These are phyloP conservation scores for Cryptosporidium muris DNA, from an alignment of 169 alveolate species.

Conservation along the genomic window DNA sequence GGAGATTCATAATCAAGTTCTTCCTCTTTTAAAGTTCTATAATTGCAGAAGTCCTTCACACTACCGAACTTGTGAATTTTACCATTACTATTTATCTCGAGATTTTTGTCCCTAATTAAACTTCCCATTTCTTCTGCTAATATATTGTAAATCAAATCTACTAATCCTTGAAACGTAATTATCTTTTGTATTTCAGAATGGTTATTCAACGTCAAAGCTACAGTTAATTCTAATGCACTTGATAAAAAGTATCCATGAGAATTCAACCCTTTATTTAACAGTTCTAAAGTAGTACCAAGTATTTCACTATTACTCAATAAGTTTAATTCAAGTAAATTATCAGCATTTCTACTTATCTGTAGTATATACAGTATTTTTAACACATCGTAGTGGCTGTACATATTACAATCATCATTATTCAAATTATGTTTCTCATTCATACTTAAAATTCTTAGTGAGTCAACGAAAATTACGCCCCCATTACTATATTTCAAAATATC, in stretches of 20 bases:
- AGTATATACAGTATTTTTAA: conserved; percentile 20
- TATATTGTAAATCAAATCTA: conserved; percentile 12
- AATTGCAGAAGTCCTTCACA: neutral
- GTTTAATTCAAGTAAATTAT: conserved; percentile 16
- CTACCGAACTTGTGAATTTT: conserved; percentile 9
- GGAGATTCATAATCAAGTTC: no score
- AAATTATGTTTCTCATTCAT: neutral
- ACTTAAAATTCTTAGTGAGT: neutral
- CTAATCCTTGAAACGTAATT: conserved; percentile 39
- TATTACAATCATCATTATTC: conserved; percentile 14
- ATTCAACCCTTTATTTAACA: conserved; percentile 23
- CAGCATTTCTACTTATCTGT: conserved; percentile 22
- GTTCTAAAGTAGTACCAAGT: conserved; percentile 30
- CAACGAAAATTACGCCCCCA: conserved; percentile 33
- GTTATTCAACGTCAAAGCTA: conserved; percentile 17
- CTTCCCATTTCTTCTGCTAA: conserved; percentile 21
- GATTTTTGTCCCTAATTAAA: conserved; percentile 4
- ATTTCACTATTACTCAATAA: conserved; percentile 44
- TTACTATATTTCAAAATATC: conserved; percentile 41
- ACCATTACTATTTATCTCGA: neutral
- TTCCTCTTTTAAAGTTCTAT: no score
- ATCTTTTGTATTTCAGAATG: conserved; percentile 47
- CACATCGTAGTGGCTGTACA: conserved; percentile 41
- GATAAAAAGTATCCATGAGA: conserved; percentile 32
- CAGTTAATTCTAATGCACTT: conserved; percentile 26